phyloP scores from a whole-genome alignment of 306 rosid species.

The Corylus americana region DNA sequence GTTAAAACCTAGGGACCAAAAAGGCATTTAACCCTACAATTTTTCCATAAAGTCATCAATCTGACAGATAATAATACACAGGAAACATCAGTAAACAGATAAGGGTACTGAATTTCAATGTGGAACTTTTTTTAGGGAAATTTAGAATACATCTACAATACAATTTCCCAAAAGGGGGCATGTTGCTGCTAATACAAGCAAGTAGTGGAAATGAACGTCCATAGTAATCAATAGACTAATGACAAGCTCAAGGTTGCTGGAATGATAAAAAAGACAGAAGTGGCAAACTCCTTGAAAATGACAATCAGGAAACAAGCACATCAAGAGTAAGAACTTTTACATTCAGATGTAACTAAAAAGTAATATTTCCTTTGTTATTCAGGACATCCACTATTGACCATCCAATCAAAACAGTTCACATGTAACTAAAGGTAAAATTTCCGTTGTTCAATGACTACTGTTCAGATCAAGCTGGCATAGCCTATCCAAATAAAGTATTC shows the following conservation, averaged over 20 bases:
- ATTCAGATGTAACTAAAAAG: neutral
- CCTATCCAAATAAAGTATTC: neutral
- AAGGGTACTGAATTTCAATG: neutral
- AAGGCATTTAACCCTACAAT: no score
- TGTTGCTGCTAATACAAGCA: neutral
- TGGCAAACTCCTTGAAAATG: no score
- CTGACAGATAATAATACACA: constrained; percentile 2
- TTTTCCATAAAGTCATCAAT: neutral
- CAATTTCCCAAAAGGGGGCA: neutral
- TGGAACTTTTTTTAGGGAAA: neutral
- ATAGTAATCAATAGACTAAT: neutral
- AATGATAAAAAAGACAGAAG: neutral
- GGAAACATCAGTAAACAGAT: neutral
- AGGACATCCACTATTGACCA: neutral
- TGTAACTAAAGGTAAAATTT: neutral
- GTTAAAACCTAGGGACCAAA: no score
- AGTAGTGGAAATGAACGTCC: neutral
- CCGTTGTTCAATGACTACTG: neutral
- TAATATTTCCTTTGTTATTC: neutral
- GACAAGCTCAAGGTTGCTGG: neutral
- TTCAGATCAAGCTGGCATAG: neutral
- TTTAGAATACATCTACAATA: neutral
- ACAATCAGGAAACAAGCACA: neutral
- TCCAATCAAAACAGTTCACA: neutral
- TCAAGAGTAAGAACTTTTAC: neutral